Conservation (phyloP, 176 grass and related monocot genomes). For the Secale cereale region DNA sequence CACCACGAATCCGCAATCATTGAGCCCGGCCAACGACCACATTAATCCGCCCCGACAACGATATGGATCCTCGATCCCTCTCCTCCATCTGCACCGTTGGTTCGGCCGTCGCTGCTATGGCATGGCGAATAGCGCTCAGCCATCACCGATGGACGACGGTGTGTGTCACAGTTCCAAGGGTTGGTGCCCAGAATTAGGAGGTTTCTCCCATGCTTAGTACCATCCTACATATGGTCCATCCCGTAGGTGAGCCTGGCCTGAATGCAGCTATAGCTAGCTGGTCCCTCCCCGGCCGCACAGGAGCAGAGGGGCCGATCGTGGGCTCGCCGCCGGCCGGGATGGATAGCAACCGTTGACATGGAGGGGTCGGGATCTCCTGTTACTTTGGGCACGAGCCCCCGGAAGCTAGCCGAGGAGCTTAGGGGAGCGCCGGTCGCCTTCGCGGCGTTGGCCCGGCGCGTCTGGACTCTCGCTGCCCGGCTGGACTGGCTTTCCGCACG, state of each 20-base stretch:
- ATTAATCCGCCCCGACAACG: conserved; percentile 45
- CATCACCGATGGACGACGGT: not conserved
- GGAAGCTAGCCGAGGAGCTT: not conserved
- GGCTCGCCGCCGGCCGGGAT: not conserved
- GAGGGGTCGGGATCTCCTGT: not conserved
- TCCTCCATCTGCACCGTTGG: not conserved
- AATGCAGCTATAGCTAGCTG: not conserved
- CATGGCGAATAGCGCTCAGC: not conserved
- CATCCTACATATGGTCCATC: not conserved
- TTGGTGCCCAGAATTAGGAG: not conserved
- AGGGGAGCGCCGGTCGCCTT: conserved; percentile 8
- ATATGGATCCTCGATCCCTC: conserved; percentile 14
- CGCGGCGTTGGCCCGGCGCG: not conserved
- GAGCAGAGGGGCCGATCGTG: not conserved
- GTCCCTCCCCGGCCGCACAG: conserved; percentile 5
- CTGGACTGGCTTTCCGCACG: not conserved
- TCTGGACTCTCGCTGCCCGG: not conserved
- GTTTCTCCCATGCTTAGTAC: not conserved
- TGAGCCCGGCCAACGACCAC: conserved; percentile 39
- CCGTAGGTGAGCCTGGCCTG: not conserved
- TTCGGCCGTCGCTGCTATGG: not conserved
- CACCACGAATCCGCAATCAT: conserved; percentile 48
- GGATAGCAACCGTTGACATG: conserved; percentile 2
- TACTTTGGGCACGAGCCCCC: not conserved
- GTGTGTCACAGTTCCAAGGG: conserved; percentile 9